These are phyloP conservation scores for Eremochloa ophiuroides DNA, from an alignment of 176 grass and related monocot genomes.

Conservation along the genomic window DNA sequence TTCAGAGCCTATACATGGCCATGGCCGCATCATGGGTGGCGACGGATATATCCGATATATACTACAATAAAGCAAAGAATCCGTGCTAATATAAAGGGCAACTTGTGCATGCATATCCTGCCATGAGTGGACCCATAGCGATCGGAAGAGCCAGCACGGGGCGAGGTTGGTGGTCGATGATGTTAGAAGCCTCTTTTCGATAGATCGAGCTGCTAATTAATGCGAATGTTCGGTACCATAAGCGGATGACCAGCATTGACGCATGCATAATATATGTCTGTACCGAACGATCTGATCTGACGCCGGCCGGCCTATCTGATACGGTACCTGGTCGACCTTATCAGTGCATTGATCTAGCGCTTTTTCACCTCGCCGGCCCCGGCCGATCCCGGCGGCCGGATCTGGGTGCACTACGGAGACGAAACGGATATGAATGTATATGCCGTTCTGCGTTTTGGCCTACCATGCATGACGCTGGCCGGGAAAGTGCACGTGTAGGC, in stretches of 20 bases:
- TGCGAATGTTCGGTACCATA: constrained; percentile 17
- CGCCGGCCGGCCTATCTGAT: constrained; percentile 3
- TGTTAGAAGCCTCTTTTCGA: not conserved
- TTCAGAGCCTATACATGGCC: not conserved
- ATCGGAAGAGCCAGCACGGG: too few species aligned
- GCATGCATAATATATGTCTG: not conserved
- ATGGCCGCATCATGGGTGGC: too few species aligned
- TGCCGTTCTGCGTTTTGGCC: not conserved
- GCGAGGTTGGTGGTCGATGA: not conserved
- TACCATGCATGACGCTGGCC: not conserved
- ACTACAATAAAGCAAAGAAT: too few species aligned
- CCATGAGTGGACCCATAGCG: too few species aligned
- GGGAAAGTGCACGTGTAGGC: not conserved
- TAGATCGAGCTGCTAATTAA: not conserved
- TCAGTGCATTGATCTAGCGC: not conserved
- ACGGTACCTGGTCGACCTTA: not conserved
- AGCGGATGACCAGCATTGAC: constrained; percentile 3
- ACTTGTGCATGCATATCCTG: too few species aligned
- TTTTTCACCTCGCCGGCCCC: not conserved
- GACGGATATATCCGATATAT: too few species aligned
- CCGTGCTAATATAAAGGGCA: too few species aligned
- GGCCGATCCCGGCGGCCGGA: not conserved
- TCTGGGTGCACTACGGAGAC: not conserved
- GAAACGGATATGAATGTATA: not conserved
- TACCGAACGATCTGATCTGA: not conserved